These are phyloP conservation scores for Umbilicus rupestris DNA, from an alignment of 164 flowering plant genomes.

Conservation along the genomic window DNA sequence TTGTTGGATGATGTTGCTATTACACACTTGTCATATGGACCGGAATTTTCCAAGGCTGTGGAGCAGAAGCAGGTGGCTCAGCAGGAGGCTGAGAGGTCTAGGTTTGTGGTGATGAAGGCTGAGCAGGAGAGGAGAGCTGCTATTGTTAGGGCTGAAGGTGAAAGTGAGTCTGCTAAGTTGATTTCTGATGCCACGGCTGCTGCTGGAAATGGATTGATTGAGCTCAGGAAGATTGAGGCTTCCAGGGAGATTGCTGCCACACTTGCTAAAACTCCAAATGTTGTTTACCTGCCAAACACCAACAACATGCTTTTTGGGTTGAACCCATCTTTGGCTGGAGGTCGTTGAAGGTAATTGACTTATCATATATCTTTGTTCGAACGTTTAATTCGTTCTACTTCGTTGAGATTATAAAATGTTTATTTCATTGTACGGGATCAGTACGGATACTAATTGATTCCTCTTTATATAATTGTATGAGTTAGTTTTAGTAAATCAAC, in stretches of 20 bases:
- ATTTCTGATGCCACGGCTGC: conserved; percentile 69
- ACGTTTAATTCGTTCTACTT: no score
- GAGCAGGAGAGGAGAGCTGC: conserved; percentile 91
- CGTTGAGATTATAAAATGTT: no score
- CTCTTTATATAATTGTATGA: no score
- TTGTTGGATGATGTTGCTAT: conserved; percentile 79
- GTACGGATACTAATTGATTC: no score
- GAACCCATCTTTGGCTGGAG: conserved; percentile 36
- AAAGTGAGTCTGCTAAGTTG: conserved; percentile 72
- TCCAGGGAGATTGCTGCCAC: conserved; percentile 62
- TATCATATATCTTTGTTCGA: background rate
- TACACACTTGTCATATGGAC: conserved; percentile 62
- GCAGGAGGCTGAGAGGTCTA: conserved; percentile 90
- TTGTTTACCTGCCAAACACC: conserved; percentile 56
- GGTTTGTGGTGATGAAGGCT: conserved; percentile 70
- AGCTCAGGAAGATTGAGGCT: conserved; percentile 76
- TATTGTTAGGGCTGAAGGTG: conserved; percentile 73
- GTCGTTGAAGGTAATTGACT: conserved; percentile 22
- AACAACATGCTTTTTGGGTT: conserved; percentile 54
- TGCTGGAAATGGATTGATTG: conserved; percentile 70
- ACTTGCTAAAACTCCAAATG: conserved; percentile 52
- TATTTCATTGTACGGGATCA: no score
- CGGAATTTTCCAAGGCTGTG: conserved; percentile 59
- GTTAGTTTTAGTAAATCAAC: no score
- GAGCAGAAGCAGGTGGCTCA: conserved; percentile 90